These are phyloP conservation scores for Acanthamoeba royreba DNA, from an alignment of 208 protist genomes.

Conservation along the genomic window DNA sequence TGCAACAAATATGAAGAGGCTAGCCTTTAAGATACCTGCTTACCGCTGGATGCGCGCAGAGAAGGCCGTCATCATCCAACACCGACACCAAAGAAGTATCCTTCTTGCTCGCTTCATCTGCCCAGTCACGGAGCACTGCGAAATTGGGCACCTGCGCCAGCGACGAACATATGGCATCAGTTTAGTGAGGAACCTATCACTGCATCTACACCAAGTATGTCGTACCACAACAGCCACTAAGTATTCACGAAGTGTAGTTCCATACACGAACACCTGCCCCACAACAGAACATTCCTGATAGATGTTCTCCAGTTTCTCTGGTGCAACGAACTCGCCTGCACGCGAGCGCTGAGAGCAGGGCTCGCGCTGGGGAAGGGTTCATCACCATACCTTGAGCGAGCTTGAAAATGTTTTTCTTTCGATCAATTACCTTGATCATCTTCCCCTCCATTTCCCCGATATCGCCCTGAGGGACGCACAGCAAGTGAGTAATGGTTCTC, in stretches of 20 bases:
- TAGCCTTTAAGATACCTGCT: too few relatives aligned
- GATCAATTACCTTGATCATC: neutral
- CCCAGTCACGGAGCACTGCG: neutral
- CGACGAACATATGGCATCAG: neutral
- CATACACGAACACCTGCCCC: slow-evolving; percentile 33
- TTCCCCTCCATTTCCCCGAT: neutral
- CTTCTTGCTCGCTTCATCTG: neutral
- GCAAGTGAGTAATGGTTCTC: too few relatives aligned
- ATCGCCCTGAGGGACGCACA: too few relatives aligned
- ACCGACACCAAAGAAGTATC: neutral
- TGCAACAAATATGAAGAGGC: too few relatives aligned
- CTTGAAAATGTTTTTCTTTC: slow-evolving; percentile 11
- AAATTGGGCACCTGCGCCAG: neutral
- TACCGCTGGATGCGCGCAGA: neutral
- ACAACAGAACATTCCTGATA: neutral
- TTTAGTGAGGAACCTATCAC: too few relatives aligned
- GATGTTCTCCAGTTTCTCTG: slow-evolving; percentile 15
- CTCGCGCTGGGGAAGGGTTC: neutral
- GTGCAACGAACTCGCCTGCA: slow-evolving; percentile 38
- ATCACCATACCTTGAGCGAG: neutral
- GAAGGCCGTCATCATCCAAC: neutral
- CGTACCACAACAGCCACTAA: slow-evolving; percentile 76
- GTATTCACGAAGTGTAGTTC: slow-evolving; percentile 49
- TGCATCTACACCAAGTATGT: too few relatives aligned
- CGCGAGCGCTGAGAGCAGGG: too few relatives aligned